Evolutionary conservation across 192 early-diverging fungal species (phyloP), one percentile per base, ranked within the genome.

Genomic region (Podila clonocystis): DNA sequence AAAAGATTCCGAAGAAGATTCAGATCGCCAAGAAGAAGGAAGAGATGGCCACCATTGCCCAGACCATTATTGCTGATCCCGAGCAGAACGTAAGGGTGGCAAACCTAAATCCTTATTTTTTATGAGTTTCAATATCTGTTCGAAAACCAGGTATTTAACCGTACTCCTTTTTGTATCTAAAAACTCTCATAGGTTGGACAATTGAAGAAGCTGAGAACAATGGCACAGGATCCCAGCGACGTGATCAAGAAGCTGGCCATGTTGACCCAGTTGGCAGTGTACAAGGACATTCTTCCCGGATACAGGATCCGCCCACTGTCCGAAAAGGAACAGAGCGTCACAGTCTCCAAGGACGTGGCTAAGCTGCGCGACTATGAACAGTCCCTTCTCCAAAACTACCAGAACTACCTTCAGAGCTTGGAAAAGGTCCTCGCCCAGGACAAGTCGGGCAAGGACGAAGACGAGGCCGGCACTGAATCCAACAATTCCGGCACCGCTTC

Each of bases 261-360:
- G 30, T 76, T 98, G 60, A 95, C 96, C 12, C 95, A 97, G 82
- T 86, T 98, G 34, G 95, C 94, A 0, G 94, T 99, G 5, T 99
- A 94, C 87, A 92, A 95, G 68, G 97, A 99, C 75, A 94, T 99
- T 80, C 87, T 98, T 41, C 97, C 97, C 4, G 95, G 93, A 82
- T 99, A 99, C 85, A 91, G 95, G 26, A 98, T 99, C 64, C 93
- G 96, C 38, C 87, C 93, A 45, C 85, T 97, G 69, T 91, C 95
- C 0, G 96, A 93, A 31, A 89, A 89, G 74, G 97, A 99, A 82
- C 87, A 92, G 83, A 67, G 82, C 38, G 85, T 74, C 41, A 89
- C 91, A 67, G 94, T 98, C 0, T 92, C 95, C 36, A 97, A 94
- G 77, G 97, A 97, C 22, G 95, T 99, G 49, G 93, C 93, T 67